phyloP scores from a whole-genome alignment of 129 eudicot species.

The Artemisia argyi region DNA sequence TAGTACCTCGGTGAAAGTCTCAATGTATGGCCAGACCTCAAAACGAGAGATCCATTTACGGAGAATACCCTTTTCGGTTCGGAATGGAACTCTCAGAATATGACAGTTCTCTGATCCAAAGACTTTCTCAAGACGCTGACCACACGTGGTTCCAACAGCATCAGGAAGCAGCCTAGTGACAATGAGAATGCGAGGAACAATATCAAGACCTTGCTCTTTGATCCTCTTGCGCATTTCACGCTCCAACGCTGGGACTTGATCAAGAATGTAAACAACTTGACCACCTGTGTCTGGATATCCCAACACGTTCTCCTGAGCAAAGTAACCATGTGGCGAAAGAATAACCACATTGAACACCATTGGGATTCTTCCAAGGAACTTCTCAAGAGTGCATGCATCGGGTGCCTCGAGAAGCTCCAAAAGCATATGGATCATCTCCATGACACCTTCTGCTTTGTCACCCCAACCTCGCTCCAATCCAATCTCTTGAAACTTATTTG shows the following conservation, averaged over 20 bases:
- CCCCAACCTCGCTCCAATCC: constrained; percentile 99
- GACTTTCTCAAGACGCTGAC: constrained; percentile 91
- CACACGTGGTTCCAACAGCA: constrained; percentile 97
- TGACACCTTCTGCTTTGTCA: constrained; percentile 66
- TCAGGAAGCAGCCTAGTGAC: constrained; percentile 94
- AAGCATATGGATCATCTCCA: constrained; percentile 80
- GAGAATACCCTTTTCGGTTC: too few species aligned
- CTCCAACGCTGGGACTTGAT: constrained; percentile 98
- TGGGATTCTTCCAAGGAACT: constrained; percentile 86
- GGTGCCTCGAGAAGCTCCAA: constrained; percentile 96
- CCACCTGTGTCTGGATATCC: constrained; percentile 99
- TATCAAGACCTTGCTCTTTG: constrained; percentile 96
- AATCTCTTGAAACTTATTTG: constrained; percentile 77
- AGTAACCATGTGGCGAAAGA: constrained; percentile 98
- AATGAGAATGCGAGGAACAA: constrained; percentile 84
- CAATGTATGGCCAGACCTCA: too few species aligned
- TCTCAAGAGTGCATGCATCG: constrained; percentile 85
- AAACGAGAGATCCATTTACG: too few species aligned
- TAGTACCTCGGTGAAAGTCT: too few species aligned
- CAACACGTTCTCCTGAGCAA: constrained; percentile 95
- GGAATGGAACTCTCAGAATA: too few species aligned
- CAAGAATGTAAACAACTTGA: constrained; percentile 94
- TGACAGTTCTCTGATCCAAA: constrained; percentile 64
- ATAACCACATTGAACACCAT: constrained; percentile 97
- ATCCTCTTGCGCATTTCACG: constrained; percentile 87